Conservation (phyloP, 2,329 filamentous ascomycete genomes). For the Penicillium thymicola region DNA sequence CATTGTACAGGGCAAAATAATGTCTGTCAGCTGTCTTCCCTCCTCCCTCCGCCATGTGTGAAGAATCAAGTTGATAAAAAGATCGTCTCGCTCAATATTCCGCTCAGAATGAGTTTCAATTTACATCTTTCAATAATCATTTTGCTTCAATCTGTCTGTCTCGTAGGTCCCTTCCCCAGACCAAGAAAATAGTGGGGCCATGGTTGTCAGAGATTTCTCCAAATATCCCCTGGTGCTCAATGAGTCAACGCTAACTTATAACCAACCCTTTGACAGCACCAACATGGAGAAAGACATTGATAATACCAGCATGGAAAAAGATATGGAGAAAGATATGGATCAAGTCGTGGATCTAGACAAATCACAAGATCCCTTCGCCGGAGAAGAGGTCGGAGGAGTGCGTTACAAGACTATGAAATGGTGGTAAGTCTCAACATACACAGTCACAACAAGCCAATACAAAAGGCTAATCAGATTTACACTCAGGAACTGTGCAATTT, state of each 20-base stretch:
- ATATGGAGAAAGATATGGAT: background rate
- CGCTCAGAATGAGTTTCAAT: no score
- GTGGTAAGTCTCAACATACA: conserved; percentile 25
- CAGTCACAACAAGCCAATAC: background rate
- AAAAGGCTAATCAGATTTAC: background rate
- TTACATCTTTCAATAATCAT: background rate
- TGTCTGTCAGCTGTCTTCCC: background rate
- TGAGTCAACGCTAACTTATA: background rate
- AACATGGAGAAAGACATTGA: background rate
- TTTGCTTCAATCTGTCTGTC: background rate
- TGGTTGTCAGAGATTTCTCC: background rate
- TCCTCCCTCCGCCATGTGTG: background rate
- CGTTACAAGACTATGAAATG: conserved; percentile 51
- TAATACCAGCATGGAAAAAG: background rate
- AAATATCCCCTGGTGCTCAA: background rate
- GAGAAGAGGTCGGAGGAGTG: conserved; percentile 39
- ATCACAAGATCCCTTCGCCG: conserved; percentile 32
- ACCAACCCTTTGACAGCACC: background rate
- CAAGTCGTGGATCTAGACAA: background rate
- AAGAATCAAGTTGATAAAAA: background rate
- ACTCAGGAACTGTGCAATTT: conserved; percentile 39
- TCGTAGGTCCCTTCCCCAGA: background rate
- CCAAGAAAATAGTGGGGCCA: background rate
- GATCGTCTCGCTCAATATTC: no score
- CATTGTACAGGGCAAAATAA: background rate